Evolutionary conservation across 1,139 yeast species (phyloP).

Genomic region (Taiozyma onychis): DNA sequence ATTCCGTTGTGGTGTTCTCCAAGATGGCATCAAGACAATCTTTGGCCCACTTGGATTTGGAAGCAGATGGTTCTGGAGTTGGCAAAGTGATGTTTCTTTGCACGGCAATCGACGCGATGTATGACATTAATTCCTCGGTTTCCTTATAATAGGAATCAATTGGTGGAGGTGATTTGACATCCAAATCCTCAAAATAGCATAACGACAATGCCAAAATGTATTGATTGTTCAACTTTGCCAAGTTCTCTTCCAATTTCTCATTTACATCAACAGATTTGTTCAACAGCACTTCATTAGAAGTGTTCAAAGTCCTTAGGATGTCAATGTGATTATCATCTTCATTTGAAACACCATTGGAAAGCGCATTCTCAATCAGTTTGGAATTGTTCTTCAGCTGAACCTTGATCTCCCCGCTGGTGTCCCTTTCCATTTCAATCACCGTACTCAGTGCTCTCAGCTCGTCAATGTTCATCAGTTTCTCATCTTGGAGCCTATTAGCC

Average conservation of each 20-base stretch:
- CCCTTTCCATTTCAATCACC: slow-evolving; percentile 6
- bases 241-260: slow-evolving; percentile 6
- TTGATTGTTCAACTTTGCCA: slow-evolving; percentile 10
- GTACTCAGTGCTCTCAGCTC: slow-evolving; percentile 8
- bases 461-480: slow-evolving; percentile 10
- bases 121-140: slow-evolving; percentile 45
- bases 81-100: slow-evolving; percentile 46
- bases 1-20: background rate
- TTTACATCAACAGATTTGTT: slow-evolving; percentile 7
- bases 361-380: slow-evolving; percentile 5
- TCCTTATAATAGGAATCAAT: slow-evolving; percentile 4
- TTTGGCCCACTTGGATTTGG: slow-evolving; percentile 47
- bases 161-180: slow-evolving; percentile 2
- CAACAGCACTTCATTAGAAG: slow-evolving; percentile 10
- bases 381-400: slow-evolving; percentile 13
- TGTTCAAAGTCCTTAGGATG: slow-evolving; percentile 6
- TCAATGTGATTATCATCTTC: background rate
- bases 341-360: background rate
- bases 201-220: slow-evolving; percentile 15
- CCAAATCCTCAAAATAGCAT: slow-evolving; percentile 17
- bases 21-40: slow-evolving; percentile 42
- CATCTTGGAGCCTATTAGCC: slow-evolving; percentile 7
- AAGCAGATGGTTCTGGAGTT: slow-evolving; percentile 32
- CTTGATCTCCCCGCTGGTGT: slow-evolving; percentile 11
- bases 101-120: slow-evolving; percentile 50